These are phyloP conservation scores for Macrolepiota albuminosa DNA, from an alignment of 768 basidiomycete genomes.

Conservation along the genomic window DNA sequence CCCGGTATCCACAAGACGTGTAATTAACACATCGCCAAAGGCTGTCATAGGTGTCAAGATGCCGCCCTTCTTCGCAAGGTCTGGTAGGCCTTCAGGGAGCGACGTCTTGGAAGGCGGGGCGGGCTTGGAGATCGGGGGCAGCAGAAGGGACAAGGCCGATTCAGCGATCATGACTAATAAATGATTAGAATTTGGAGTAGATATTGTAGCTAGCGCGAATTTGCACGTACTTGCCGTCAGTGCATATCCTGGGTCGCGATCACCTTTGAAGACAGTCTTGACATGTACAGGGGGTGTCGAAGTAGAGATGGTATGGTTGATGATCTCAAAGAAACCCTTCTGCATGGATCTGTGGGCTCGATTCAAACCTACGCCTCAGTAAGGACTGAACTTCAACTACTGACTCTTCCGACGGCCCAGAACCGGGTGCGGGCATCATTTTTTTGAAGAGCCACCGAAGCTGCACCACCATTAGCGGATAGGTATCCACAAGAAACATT, in stretches of 20 bases:
- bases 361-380: background rate
- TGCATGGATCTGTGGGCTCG: conserved; percentile 40
- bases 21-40: conserved; percentile 71
- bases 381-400: conserved; percentile 17
- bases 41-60: conserved; percentile 81
- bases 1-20: conserved; percentile 57
- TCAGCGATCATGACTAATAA: conserved; percentile 71
- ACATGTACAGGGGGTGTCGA: conserved; percentile 43
- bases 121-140: conserved; percentile 33
- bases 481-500: background rate
- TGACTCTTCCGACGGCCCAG: conserved; percentile 64
- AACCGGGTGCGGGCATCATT: conserved; percentile 47
- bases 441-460: conserved; percentile 51
- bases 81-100: conserved; percentile 44
- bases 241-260: conserved; percentile 76
- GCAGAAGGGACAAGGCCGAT: conserved; percentile 65
- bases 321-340: conserved; percentile 55
- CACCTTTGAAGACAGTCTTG: conserved; percentile 55
- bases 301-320: conserved; percentile 66
- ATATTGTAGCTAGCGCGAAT: conserved; percentile 4
- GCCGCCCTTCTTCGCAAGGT: conserved; percentile 61
- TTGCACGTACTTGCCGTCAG: conserved; percentile 45
- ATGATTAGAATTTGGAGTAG: background rate
- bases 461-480: conserved; percentile 25
- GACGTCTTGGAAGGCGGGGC: conserved; percentile 9